Conservation (phyloP, 2,329 filamentous ascomycete species). For the Botrytis paeoniae region DNA sequence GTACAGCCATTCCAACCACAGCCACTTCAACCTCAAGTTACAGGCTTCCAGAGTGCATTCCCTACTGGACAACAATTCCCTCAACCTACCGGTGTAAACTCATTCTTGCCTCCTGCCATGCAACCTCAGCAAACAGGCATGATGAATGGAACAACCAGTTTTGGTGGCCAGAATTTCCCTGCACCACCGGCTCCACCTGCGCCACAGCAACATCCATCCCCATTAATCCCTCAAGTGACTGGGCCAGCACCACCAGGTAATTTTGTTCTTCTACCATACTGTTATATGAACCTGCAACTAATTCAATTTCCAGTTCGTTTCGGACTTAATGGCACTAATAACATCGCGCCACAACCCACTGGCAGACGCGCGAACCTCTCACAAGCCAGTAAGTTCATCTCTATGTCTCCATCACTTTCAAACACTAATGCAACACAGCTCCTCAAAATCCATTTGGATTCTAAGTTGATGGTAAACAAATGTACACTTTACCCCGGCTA, state of each 20-base stretch:
- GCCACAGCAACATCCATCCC: conserved; percentile 56
- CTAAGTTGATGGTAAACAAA: conserved; percentile 39
- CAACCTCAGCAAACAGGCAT: conserved; percentile 59
- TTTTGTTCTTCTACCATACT: background rate
- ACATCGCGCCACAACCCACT: conserved; percentile 79
- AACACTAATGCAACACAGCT: conserved; percentile 44
- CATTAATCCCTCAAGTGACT: conserved; percentile 74
- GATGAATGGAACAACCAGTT: conserved; percentile 50
- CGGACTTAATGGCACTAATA: conserved; percentile 72
- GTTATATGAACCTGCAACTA: background rate
- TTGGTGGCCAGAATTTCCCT: conserved; percentile 46
- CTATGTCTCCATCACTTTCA: conserved; percentile 3
- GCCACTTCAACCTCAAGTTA: conserved; percentile 51
- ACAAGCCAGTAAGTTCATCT: conserved; percentile 78
- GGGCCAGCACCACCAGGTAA: conserved; percentile 70
- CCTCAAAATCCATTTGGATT: conserved; percentile 71
- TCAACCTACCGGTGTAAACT: conserved; percentile 49
- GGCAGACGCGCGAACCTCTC: conserved; percentile 85
- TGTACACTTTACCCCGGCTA: conserved; percentile 30
- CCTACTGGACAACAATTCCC: conserved; percentile 39
- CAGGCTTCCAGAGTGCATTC: conserved; percentile 47
- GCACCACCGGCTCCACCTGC: conserved; percentile 48
- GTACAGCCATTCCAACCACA: conserved; percentile 53
- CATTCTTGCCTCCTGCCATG: conserved; percentile 55
- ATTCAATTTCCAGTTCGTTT: conserved; percentile 61